Evolutionary conservation across 768 basidiomycete species (phyloP).

Genomic region (Pulveroboletus sp.): DNA sequence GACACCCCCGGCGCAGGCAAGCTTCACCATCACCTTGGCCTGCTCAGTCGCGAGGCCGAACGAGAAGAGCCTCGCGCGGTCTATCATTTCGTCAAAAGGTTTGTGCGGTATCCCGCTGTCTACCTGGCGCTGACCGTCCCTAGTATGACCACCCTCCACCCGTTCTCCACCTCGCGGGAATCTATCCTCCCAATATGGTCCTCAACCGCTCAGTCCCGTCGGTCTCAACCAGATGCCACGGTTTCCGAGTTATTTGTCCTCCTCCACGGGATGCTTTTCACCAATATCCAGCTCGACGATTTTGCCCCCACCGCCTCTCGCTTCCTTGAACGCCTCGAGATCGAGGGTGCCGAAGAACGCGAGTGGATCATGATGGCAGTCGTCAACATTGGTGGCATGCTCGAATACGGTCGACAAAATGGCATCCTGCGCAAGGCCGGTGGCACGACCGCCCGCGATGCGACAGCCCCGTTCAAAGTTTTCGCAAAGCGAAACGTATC

Average conservation of each 20-base stretch:
- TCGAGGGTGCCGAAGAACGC: conserved; percentile 75
- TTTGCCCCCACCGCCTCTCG: conserved; percentile 78
- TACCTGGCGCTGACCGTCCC: conserved; percentile 5
- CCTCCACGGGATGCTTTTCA: conserved; percentile 96
- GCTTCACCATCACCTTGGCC: conserved; percentile 89
- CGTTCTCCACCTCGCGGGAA: conserved; percentile 85
- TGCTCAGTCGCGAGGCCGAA: conserved; percentile 80
- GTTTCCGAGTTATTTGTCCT: conserved; percentile 82
- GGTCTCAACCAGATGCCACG: conserved; percentile 70
- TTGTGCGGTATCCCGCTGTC: conserved; percentile 16
- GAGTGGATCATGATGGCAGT: conserved; percentile 98
- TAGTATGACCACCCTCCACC: conserved; percentile 89
- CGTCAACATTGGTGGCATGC: conserved; percentile 72
- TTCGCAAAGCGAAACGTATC: conserved; percentile 45
- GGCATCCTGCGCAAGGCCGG: conserved; percentile 67
- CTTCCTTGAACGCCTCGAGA: conserved; percentile 80
- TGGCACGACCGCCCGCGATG: conserved; percentile 40
- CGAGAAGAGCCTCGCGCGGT: conserved; percentile 79
- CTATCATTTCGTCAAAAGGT: conserved; percentile 97
- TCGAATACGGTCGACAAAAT: conserved; percentile 82
- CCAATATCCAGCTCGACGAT: conserved; percentile 90
- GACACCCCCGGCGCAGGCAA: conserved; percentile 93
- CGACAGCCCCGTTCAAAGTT: conserved; percentile 40
- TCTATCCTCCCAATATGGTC: conserved; percentile 90
- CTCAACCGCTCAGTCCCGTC: conserved; percentile 52